Evolutionary conservation across 768 basidiomycete species (phyloP).

Genomic region (Calocera cornea): DNA sequence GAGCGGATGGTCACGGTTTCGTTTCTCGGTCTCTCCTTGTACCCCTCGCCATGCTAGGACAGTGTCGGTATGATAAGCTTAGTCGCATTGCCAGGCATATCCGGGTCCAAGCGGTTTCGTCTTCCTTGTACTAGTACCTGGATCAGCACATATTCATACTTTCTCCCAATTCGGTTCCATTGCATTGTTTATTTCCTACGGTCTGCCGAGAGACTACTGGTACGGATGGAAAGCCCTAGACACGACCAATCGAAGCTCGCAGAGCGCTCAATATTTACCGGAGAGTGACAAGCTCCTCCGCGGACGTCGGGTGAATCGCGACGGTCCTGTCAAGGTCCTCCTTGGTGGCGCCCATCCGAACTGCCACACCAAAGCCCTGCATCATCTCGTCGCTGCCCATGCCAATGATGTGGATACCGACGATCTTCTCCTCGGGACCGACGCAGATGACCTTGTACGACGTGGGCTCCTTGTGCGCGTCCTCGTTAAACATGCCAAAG

Average conservation of each 20-base stretch:
- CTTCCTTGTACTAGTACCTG: constrained; percentile 6
- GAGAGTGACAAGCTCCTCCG: constrained; percentile 11
- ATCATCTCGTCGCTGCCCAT: constrained; percentile 83
- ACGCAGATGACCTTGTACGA: constrained; percentile 81
- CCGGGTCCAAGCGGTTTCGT: background rate
- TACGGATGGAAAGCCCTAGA: background rate
- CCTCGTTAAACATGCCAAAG: constrained; percentile 71
- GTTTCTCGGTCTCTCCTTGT: background rate
- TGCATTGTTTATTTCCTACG: background rate
- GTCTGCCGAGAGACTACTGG: background rate
- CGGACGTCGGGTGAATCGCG: constrained; percentile 71
- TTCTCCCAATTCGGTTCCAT: background rate
- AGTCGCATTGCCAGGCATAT: background rate
- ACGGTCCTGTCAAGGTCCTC: constrained; percentile 75
- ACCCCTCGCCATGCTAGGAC: background rate
- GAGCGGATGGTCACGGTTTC: background rate
- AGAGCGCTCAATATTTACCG: background rate
- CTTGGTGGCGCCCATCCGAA: constrained; percentile 83
- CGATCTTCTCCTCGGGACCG: constrained; percentile 84
- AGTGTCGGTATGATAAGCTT: constrained; percentile 2
- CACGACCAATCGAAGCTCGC: background rate
- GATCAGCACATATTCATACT: background rate
- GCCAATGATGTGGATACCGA: constrained; percentile 92
- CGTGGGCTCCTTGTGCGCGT: constrained; percentile 88
- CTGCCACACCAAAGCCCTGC: constrained; percentile 93